phyloP scores from a whole-genome alignment of 164 flowering plant genomes.

The Echeveria elegans region DNA sequence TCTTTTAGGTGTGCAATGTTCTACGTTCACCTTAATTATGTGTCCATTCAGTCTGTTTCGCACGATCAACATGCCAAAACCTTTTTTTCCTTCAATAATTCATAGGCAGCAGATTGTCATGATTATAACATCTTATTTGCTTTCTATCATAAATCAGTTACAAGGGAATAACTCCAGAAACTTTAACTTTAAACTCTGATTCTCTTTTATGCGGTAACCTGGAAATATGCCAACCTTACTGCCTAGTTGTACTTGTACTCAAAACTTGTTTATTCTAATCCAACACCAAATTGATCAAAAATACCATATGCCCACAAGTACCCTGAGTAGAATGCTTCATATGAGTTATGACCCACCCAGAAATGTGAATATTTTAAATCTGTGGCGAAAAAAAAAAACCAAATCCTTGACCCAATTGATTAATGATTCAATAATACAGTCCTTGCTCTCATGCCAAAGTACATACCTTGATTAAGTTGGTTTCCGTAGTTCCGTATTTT shows the following conservation, averaged over 20 bases:
- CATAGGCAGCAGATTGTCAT: no score
- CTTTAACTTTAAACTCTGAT: no score
- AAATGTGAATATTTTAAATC: neutral
- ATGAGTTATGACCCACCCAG: neutral
- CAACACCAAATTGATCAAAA: neutral
- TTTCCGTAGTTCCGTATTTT: slow-evolving; percentile 4
- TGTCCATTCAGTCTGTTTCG: no score
- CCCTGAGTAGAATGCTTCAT: neutral
- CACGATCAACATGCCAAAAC: no score
- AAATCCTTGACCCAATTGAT: neutral
- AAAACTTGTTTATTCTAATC: neutral
- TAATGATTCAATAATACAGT: neutral
- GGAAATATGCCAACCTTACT: neutral
- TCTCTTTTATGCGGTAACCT: neutral
- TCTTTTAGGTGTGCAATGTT: no score
- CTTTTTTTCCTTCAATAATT: no score
- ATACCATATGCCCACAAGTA: neutral
- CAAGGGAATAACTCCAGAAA: no score
- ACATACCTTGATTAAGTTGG: neutral
- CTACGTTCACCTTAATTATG: no score
- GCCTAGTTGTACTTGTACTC: neutral
- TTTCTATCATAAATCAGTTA: no score
- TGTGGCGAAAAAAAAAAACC: neutral
- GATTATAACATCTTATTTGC: no score
- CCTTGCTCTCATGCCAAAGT: neutral